Evolutionary conservation across 208 protist species (phyloP), one percentile per base, ranked within the genome.

Genomic region (Entamoeba dispar): DNA sequence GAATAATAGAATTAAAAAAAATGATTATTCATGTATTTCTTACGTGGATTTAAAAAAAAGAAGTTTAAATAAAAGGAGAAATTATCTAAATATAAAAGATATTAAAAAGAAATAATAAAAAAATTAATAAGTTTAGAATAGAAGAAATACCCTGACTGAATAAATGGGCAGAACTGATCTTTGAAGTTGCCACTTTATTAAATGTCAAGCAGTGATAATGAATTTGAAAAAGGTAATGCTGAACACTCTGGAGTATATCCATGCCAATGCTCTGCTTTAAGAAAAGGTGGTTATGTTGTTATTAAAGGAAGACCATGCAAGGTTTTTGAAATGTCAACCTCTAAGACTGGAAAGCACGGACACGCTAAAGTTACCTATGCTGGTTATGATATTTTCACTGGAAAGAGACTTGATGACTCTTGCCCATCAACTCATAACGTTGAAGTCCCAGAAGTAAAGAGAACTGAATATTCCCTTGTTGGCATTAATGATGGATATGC

Each of bases 281-380:
- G 61, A 86, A 91, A 91, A n/a, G 77, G 77, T 91, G 77, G 77
- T 49, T 91, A 91, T 49, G 34, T 91, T 49, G 38, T 91, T 38
- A 91, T 95, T 0, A 94, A 95, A 57, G 92, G 91, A n/a, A 43
- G 73, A 19, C 94, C 94, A 27, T 93, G 93, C 93, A 95, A 94
- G 61, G 49, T 95, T 27, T 27, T 43, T 77, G 73, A 94, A 14
- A 77, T 91, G 57, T 90, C 55, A 14, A 49, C 49, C 31, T 94
- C 92, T 3, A 95, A 95, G 61, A 94, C 94, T 38, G 94, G 94
- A n/a, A 95, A 95, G 93, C 94, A 95, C 49, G 94, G 94, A 92
- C 94, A 94, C 38, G 94, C 94, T n/a, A 95, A 94, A 50, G 55
- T 27, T 49, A 92, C 27, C 8, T 90, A 93, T 43, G 61, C 49